Base-by-base conservation (phyloP, 352 stramenopile species). In the Phytophthora sp. region DNA sequence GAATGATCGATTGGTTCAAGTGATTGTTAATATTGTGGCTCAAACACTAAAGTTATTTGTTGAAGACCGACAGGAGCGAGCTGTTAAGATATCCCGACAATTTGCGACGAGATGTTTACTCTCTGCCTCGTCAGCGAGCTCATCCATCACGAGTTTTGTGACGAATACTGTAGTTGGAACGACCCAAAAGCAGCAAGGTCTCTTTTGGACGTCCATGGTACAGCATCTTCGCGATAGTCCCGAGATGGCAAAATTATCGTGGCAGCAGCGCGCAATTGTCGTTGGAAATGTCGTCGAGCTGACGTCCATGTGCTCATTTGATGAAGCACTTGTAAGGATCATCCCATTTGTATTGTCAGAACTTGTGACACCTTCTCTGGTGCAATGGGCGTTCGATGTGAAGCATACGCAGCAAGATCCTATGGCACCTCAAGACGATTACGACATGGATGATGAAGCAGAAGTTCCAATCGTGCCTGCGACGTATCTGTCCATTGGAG, bases 221-320 rank as follows among this genome's bases (percentile, higher is more conserved):
- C 52, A 35, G 0, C 42, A 66, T 42, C 44, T 66, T 44, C 30
- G 41, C 3, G 30, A 27, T 29, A 15, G 16, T 8, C 13, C 12
- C 26, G 13, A 24, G 13, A 55, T 58, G 33, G 18, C n/a, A 13
- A 8, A 6, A 11, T 31, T 82, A 42, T 49, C 57, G 27, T 83
- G 75, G 75, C 39, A 69, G 15, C 39, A 83, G 24, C 66, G 73
- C 12, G 70, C 73, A 4, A 62, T 76, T 24, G 45, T 56, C 2
- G 63, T 79, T 15, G 76, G 76, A 9, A 84, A 84, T 45, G 51
- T 68, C 2, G 44, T 84, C 15, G 76, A 81, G n/a, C 24, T 81
- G 41, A 61, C 72, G 18, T 53, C 60, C 21, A 42, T 50, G 13
- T 72, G 72, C 24, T 60, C 50, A 21, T 81, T 78, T 52, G 47